These are phyloP conservation scores for Chamaenerion angustifolium DNA, from an alignment of 345 rosid species.

Conservation along the genomic window DNA sequence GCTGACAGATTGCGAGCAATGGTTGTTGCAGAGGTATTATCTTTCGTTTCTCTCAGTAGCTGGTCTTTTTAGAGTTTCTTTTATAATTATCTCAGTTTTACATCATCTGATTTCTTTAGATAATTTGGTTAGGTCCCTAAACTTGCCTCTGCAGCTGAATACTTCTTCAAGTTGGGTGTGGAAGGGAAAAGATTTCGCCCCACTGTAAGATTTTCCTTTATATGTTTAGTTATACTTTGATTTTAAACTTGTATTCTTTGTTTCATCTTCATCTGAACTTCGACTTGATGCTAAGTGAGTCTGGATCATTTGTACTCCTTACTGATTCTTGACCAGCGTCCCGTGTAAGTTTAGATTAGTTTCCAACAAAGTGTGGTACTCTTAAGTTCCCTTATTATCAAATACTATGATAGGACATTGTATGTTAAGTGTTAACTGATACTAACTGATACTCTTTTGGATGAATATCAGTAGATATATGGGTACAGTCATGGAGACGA, in stretches of 20 bases:
- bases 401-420: too few relatives aligned
- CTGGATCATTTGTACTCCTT: too few relatives aligned
- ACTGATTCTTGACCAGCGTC: too few relatives aligned
- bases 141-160: conserved; percentile 96
- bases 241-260: neutral
- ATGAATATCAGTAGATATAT: too few relatives aligned
- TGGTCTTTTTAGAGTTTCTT: neutral
- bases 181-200: conserved; percentile 96
- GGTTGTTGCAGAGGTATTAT: conserved; percentile 77
- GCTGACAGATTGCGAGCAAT: conserved; percentile 63
- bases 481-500: too few relatives aligned
- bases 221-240: neutral
- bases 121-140: conserved; percentile 54
- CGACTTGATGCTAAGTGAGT: neutral
- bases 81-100: neutral
- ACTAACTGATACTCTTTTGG: too few relatives aligned
- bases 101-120: conserved; percentile 8
- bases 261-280: neutral
- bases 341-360: too few relatives aligned
- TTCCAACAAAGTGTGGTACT: too few relatives aligned
- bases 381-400: too few relatives aligned
- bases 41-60: neutral
- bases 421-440: too few relatives aligned
- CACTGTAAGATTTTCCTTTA: conserved; percentile 32
- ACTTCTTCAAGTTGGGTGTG: conserved; percentile 77